Evolutionary conservation across 257 asterid genomes (phyloP).

Genomic region (Plantago elongata): DNA sequence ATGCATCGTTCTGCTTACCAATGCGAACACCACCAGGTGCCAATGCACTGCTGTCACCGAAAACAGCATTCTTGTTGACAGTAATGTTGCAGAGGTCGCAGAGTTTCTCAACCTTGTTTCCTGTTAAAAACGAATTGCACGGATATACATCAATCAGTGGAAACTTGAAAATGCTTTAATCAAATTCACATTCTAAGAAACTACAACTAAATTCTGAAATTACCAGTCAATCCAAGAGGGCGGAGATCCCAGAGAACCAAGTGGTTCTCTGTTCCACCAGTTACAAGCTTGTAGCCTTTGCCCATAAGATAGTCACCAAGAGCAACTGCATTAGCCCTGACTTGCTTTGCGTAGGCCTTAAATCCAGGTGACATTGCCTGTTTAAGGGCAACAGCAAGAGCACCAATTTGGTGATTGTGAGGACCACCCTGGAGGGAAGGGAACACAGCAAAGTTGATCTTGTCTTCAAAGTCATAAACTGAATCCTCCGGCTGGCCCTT

Average conservation of each 20-base stretch:
- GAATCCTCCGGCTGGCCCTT: slow-evolving; percentile 86
- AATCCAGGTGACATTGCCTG: slow-evolving; percentile 79
- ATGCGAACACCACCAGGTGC: slow-evolving; percentile 99
- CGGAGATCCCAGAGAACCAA: slow-evolving; percentile 98
- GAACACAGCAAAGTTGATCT: slow-evolving; percentile 89
- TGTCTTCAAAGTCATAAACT: slow-evolving; percentile 87
- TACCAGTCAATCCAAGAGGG: slow-evolving; percentile 97
- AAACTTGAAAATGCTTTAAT: not conserved
- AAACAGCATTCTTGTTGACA: slow-evolving; percentile 95
- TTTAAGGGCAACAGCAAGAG: slow-evolving; percentile 93
- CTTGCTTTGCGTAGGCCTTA: slow-evolving; percentile 91
- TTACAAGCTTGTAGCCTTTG: slow-evolving; percentile 82
- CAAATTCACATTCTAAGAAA: not conserved
- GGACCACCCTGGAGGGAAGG: slow-evolving; percentile 98
- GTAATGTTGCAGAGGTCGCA: slow-evolving; percentile 93
- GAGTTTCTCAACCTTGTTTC: slow-evolving; percentile 94
- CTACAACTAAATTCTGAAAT: not conserved
- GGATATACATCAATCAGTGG: not conserved
- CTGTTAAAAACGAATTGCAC: slow-evolving; percentile 30
- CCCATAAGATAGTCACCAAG: slow-evolving; percentile 74
- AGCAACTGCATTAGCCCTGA: slow-evolving; percentile 90
- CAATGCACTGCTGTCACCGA: slow-evolving; percentile 98
- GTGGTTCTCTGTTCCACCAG: slow-evolving; percentile 95
- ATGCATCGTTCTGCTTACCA: slow-evolving; percentile 41
- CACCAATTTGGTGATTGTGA: slow-evolving; percentile 97